A percentile compares a stretch with the other conserved stretches of the same genome.
phyloP scores from a whole-genome alignment of 208 protist species.

The Dictyostelium gargantuum region DNA sequence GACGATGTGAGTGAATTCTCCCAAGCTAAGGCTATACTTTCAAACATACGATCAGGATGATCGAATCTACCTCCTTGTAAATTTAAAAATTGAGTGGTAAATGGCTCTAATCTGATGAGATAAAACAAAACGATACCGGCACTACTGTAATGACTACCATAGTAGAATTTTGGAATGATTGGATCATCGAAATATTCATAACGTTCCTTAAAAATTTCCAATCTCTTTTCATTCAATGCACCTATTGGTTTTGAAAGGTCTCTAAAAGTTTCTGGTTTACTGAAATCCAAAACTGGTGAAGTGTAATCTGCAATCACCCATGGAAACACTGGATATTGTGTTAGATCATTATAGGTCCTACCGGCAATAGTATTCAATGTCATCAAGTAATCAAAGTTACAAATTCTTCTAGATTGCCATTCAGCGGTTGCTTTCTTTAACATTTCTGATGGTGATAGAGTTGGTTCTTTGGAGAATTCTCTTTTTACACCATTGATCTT shows the following conservation, averaged over 20 bases:
- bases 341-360: conserved; percentile 96
- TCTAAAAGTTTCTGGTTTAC: conserved; percentile 89
- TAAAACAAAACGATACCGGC: conserved; percentile 96
- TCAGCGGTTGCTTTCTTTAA: conserved; percentile 83
- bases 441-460: neutral
- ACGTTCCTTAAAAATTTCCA: conserved; percentile 68
- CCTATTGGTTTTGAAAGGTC: conserved; percentile 97
- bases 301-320: conserved; percentile 96
- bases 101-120: conserved; percentile 97
- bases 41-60: conserved; percentile 96
- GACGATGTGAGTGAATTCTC: conserved; percentile 80
- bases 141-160: conserved; percentile 98
- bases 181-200: conserved; percentile 85
- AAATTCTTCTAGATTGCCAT: conserved; percentile 94
- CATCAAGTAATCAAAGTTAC: conserved; percentile 99
- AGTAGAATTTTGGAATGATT: conserved; percentile 96
- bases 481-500: conserved; percentile 30
- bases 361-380: conserved; percentile 96
- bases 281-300: conserved; percentile 91
- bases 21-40: conserved; percentile 92
- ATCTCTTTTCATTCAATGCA: conserved; percentile 85
- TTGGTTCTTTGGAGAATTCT: neutral
- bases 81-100: conserved; percentile 84
- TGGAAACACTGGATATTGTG: conserved; percentile 99
- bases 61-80: conserved; percentile 96